Conservation (phyloP, 2,329 filamentous ascomycete species). For the Colletotrichum karsti region DNA sequence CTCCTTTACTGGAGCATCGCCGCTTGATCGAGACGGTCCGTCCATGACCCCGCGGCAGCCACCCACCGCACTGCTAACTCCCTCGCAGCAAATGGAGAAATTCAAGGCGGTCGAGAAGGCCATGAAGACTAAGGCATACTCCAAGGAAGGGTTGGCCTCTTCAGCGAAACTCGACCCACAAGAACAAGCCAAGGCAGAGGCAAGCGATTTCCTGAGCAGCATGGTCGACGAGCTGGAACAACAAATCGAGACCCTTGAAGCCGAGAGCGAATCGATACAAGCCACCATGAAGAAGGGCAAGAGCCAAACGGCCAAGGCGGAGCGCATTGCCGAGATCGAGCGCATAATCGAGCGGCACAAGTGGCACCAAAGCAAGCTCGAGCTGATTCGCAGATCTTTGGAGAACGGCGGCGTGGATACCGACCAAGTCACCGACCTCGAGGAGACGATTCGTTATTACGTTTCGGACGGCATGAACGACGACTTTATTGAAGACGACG, state of each 20-base stretch:
- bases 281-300: slow-evolving; percentile 95
- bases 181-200: slow-evolving; percentile 92
- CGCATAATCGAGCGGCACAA: slow-evolving; percentile 89
- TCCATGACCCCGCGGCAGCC: slow-evolving; percentile 35
- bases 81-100: slow-evolving; percentile 91
- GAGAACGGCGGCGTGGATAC: slow-evolving; percentile 93
- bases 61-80: slow-evolving; percentile 20
- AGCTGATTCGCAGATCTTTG: slow-evolving; percentile 86
- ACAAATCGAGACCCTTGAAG: slow-evolving; percentile 92
- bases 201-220: slow-evolving; percentile 83
- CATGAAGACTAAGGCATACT: slow-evolving; percentile 99
- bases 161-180: slow-evolving; percentile 96
- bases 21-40: slow-evolving; percentile 96
- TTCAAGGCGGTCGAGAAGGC: slow-evolving; percentile 99
- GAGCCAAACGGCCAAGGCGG: slow-evolving; percentile 82
- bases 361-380: slow-evolving; percentile 93
- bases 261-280: slow-evolving; percentile 86
- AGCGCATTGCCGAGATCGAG: slow-evolving; percentile 88
- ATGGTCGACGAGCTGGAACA: slow-evolving; percentile 94
- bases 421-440: slow-evolving; percentile 85
- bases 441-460: slow-evolving; percentile 95
- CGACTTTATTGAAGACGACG: slow-evolving; percentile 94
- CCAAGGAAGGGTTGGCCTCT: slow-evolving; percentile 94
- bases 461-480: slow-evolving; percentile 88
- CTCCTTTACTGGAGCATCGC: slow-evolving; percentile 89